phyloP scores from a whole-genome alignment of 176 grass and related monocot genomes.

The sorghum (Sorghum bicolor) region Sorghum_bicolor_NCBIv3 NC_012871.2:63823001-63823500 shows the following conservation, averaged over 20 bases:
- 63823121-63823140: slow-evolving; percentile 80
- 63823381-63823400: slow-evolving; percentile 87
- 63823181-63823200: slow-evolving; percentile 10
- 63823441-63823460: background rate
- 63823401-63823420: slow-evolving; percentile 65
- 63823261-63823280: slow-evolving; percentile 62
- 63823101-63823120: slow-evolving; percentile 96
- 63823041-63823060: slow-evolving; percentile 2
- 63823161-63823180: slow-evolving; percentile 91
- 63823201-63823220: background rate
- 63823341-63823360: slow-evolving; percentile 77
- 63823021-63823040: slow-evolving; percentile 9
- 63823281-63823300: slow-evolving; percentile 91
- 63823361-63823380: slow-evolving; percentile 84
- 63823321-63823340: slow-evolving; percentile 97
- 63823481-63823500: background rate
- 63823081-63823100: slow-evolving; percentile 73
- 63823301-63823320: slow-evolving; percentile 94
- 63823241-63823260: background rate
- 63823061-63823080: background rate
- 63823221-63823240: background rate
- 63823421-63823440: background rate
- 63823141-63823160: slow-evolving; percentile 79
- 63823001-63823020: background rate
- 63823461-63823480: background rate